These are phyloP conservation scores for Barbarea vulgaris DNA, from an alignment of 345 rosid genomes.

Conservation along the genomic window DNA sequence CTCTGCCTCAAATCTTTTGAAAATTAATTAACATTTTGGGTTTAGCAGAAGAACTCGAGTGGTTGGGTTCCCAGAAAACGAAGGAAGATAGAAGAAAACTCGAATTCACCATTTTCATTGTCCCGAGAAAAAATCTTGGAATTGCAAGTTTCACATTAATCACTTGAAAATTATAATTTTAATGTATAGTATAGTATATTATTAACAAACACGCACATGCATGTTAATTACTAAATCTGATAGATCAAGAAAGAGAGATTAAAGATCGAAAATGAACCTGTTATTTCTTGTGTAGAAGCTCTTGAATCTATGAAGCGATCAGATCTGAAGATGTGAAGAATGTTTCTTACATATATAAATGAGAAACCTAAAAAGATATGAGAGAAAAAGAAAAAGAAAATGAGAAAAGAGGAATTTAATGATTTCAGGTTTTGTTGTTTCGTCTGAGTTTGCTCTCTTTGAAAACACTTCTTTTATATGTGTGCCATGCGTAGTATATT, in stretches of 20 bases:
- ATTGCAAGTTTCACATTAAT: background rate
- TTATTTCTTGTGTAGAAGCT: constrained; percentile 14
- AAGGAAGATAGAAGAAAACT: constrained; percentile 4
- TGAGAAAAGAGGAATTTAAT: background rate
- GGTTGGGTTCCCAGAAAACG: constrained; percentile 23
- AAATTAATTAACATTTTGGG: constrained; percentile 4
- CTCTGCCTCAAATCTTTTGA: constrained; percentile 13
- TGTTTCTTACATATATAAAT: constrained; percentile 25
- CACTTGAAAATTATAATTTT: background rate
- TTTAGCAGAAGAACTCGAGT: background rate
- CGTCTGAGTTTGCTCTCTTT: constrained; percentile 26
- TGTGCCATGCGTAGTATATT: background rate
- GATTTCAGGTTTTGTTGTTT: constrained; percentile 28
- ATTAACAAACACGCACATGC: constrained; percentile 7
- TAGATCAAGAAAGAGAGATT: background rate
- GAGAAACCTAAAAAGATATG: constrained; percentile 23
- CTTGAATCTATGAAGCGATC: constrained; percentile 26
- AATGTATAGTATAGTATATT: background rate
- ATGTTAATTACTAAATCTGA: constrained; percentile 17
- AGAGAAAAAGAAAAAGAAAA: background rate
- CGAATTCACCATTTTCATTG: constrained; percentile 1
- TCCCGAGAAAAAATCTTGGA: background rate
- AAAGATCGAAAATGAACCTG: constrained; percentile 19
- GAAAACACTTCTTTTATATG: constrained; percentile 2
- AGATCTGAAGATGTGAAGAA: constrained; percentile 30